Percentiles rank a stretch among this genome's conserved stretches.
phyloP scores from a whole-genome alignment of 441 rosid species.

The Raphanus hybrid region DNA sequence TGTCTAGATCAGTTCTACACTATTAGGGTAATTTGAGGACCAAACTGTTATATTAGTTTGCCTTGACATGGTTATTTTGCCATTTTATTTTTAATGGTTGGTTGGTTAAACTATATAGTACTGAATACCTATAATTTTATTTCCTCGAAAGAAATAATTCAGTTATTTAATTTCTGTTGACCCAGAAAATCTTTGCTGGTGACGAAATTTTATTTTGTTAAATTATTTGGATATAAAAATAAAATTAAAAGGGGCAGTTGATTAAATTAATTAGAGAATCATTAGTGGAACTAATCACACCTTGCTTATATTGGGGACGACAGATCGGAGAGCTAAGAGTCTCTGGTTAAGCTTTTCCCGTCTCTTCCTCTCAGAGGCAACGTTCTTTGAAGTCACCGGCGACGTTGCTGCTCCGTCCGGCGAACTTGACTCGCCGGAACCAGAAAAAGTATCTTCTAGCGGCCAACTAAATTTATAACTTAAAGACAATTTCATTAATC shows the following conservation, averaged over 20 bases:
- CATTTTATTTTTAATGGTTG: conserved; percentile 9
- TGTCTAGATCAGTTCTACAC: background rate
- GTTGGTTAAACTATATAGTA: conserved; percentile 26
- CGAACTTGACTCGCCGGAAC: conserved; percentile 78
- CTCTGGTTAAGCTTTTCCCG: conserved; percentile 83
- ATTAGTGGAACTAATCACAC: conserved; percentile 26
- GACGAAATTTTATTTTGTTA: conserved; percentile 11
- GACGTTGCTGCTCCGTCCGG: conserved; percentile 77
- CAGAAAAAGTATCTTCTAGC: conserved; percentile 72
- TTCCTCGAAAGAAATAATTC: background rate
- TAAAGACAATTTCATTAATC: conserved; percentile 1
- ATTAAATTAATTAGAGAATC: conserved; percentile 16
- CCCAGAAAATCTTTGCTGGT: conserved; percentile 17
- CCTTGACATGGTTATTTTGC: conserved; percentile 16
- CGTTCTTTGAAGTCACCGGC: conserved; percentile 65
- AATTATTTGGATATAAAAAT: background rate
- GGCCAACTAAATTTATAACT: conserved; percentile 58
- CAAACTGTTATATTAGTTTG: background rate
- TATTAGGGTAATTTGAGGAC: background rate
- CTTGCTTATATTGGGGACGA: conserved; percentile 65
- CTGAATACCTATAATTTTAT: conserved; percentile 15
- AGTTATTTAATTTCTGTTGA: conserved; percentile 21
- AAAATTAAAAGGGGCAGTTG: conserved; percentile 15
- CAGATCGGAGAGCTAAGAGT: conserved; percentile 83
- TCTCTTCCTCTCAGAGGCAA: conserved; percentile 78